Evolutionary conservation across 345 rosid species (phyloP), one percentile per base, ranked within the genome.

Genomic region (Cardamine occulta): DNA sequence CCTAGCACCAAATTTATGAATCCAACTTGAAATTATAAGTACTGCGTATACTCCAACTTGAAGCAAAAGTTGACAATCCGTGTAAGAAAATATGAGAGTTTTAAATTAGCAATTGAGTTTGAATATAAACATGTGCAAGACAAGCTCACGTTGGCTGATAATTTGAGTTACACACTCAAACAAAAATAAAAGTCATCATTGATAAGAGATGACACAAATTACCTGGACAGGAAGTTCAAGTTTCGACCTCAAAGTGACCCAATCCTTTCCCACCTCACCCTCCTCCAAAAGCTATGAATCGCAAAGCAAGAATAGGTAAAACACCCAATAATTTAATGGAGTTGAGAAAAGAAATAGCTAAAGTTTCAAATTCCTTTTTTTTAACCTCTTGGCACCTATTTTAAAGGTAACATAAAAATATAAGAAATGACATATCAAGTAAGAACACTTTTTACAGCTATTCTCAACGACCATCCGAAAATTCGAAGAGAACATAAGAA

Each of bases 191-290:
- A 62, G 9, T 44, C 51, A 69, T n/a, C 47, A 69, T 17, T 23
- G 48, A 76, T 29, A 52, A 42, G 52, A 47, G 34, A 56, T 66
- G 37, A 49, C 34, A 58, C 19, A 71, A 80, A 80, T 76, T 82
- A 95, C 99, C 98, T 93, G 98, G 72, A 93, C 96, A 34, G 99
- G 98, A 62, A 95, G 96, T 85, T 95, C 99, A 83, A 95, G 99
- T 86, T 95, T 95, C 77, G 96, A 84, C 85, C 96, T 89, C 82
- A 93, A 78, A 23, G 94, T 82, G 77, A 87, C 85, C 48, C 87
- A 90, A 79, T 88, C 96, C 82, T 85, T 95, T 73, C 99, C 98
- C 79, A 90, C 98, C 81, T 90, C 94, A 71, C 91, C 92, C 82
- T 95, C 97, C 79, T 93, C 97, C 88, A 95, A 78, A 74, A 95